These are phyloP conservation scores for Neocucurbitaria cava DNA, from an alignment of 2,329 filamentous ascomycete genomes.

Conservation along the genomic window DNA sequence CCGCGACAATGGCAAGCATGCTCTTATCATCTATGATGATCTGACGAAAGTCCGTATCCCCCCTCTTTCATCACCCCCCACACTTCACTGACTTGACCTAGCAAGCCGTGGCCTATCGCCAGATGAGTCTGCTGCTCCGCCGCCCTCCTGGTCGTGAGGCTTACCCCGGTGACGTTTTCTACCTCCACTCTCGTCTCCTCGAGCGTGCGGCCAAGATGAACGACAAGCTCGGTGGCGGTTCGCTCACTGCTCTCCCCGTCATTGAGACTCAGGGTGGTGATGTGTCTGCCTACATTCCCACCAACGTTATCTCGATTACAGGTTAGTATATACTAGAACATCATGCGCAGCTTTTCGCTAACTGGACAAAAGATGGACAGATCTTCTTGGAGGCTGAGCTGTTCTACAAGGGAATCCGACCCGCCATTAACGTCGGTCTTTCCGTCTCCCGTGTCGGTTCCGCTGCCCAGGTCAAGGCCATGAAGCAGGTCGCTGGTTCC, in stretches of 20 bases:
- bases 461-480: slow-evolving; percentile 99
- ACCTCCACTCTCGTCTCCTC: slow-evolving; percentile 75
- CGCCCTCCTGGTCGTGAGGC: slow-evolving; percentile 99
- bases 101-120: slow-evolving; percentile 97
- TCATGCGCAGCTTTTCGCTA: too few relatives aligned
- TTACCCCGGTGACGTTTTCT: slow-evolving; percentile 81
- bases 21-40: slow-evolving; percentile 92
- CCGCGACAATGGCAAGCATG: slow-evolving; percentile 84
- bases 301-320: slow-evolving; percentile 99
- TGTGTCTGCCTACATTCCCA: slow-evolving; percentile 99
- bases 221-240: slow-evolving; percentile 92
- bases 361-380: slow-evolving; percentile 77
- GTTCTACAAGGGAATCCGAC: slow-evolving; percentile 99
- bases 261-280: slow-evolving; percentile 99
- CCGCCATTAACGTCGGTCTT: slow-evolving; percentile 99
- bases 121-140: slow-evolving; percentile 98
- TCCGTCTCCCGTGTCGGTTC: slow-evolving; percentile 99
- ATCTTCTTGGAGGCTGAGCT: slow-evolving; percentile 99
- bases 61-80: too few relatives aligned
- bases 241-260: slow-evolving; percentile 88
- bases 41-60: slow-evolving; percentile 65
- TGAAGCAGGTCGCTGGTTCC: slow-evolving; percentile 99
- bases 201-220: slow-evolving; percentile 99
- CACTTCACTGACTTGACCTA: slow-evolving; percentile 46
- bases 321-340: slow-evolving; percentile 46